Evolutionary conservation across 2,329 filamentous ascomycete genomes (phyloP).

Genomic region (Calcarisporium arbuscula): DNA sequence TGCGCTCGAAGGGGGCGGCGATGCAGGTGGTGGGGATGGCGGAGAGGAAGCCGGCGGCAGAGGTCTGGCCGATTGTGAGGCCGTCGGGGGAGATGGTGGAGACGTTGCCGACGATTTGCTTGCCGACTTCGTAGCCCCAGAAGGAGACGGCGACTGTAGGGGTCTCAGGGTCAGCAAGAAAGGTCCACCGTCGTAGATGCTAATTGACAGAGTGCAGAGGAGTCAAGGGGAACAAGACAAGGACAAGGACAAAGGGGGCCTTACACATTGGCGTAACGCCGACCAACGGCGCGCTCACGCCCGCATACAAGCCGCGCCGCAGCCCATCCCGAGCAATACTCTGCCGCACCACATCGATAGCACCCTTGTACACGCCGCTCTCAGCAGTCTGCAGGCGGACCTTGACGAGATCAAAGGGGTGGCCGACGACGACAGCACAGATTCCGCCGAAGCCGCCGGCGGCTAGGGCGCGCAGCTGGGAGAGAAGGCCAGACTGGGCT

Average conservation of each 20-base stretch:
- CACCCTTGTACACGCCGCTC: constrained; percentile 82
- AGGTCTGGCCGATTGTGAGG: constrained; percentile 81
- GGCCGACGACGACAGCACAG: constrained; percentile 88
- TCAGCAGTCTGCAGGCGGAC: constrained; percentile 95
- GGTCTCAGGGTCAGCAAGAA: neutral
- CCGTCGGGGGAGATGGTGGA: constrained; percentile 61
- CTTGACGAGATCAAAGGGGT: constrained; percentile 97
- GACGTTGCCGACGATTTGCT: constrained; percentile 69
- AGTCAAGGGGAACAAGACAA: neutral
- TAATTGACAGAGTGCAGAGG: neutral
- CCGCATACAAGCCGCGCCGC: constrained; percentile 80
- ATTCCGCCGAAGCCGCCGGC: constrained; percentile 91
- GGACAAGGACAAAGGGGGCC: constrained; percentile 29
- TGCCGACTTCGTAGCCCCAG: constrained; percentile 94
- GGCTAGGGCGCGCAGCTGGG: constrained; percentile 70
- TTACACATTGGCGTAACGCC: constrained; percentile 98
- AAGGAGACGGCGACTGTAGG: constrained; percentile 59
- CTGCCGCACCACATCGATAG: constrained; percentile 86
- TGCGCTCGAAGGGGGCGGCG: constrained; percentile 97
- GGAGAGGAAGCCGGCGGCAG: constrained; percentile 92
- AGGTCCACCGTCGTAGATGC: neutral
- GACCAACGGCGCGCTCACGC: constrained; percentile 87
- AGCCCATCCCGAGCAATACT: constrained; percentile 83
- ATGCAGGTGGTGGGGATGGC: constrained; percentile 96
- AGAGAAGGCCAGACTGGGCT: constrained; percentile 26